A percentile compares a stretch with the other conserved stretches of the same genome.
Evolutionary conservation across 2,329 filamentous ascomycete genomes (phyloP).

Genomic region (Pseudogymnoascus sp.): DNA sequence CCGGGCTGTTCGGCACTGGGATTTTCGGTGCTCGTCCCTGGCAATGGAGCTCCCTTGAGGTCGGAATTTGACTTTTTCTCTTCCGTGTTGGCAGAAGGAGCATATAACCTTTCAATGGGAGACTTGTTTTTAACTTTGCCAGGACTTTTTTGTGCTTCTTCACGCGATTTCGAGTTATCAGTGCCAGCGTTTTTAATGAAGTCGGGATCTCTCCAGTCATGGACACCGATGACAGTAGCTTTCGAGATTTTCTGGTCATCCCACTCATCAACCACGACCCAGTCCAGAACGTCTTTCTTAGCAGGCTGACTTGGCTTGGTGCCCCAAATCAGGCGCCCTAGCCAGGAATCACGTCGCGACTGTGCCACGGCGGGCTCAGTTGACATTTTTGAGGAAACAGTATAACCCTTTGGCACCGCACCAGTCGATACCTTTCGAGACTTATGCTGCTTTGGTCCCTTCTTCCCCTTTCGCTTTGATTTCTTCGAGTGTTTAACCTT

Average conservation of each 20-base stretch:
- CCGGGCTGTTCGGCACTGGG: conserved; percentile 25
- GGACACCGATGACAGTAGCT: conserved; percentile 50
- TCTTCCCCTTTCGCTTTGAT: conserved; percentile 20
- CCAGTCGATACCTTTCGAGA: conserved; percentile 10
- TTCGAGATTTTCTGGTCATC: conserved; percentile 34
- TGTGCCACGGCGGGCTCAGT: neutral
- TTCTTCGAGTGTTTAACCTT: conserved; percentile 40
- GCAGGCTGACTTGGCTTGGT: neutral
- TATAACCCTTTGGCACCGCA: conserved; percentile 6
- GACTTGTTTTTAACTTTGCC: conserved; percentile 18
- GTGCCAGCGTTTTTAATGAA: conserved; percentile 37
- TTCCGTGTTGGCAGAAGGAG: conserved; percentile 20
- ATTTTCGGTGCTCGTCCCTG: conserved; percentile 24
- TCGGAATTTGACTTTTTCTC: conserved; percentile 28
- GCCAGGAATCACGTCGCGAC: conserved; percentile 1
- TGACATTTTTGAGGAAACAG: neutral
- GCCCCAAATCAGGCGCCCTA: neutral
- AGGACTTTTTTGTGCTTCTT: conserved; percentile 17
- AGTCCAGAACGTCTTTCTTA: conserved; percentile 41
- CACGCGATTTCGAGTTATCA: conserved; percentile 24
- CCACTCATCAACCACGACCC: conserved; percentile 61
- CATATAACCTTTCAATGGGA: conserved; percentile 6
- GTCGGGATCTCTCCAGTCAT: conserved; percentile 79
- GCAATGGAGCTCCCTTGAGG: conserved; percentile 30
- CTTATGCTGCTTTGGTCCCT: conserved; percentile 22